Percentiles rank a stretch among this genome's conserved stretches.
Conservation (phyloP, 768 basidiomycete genomes). For the Tylopilus sp. region DNA sequence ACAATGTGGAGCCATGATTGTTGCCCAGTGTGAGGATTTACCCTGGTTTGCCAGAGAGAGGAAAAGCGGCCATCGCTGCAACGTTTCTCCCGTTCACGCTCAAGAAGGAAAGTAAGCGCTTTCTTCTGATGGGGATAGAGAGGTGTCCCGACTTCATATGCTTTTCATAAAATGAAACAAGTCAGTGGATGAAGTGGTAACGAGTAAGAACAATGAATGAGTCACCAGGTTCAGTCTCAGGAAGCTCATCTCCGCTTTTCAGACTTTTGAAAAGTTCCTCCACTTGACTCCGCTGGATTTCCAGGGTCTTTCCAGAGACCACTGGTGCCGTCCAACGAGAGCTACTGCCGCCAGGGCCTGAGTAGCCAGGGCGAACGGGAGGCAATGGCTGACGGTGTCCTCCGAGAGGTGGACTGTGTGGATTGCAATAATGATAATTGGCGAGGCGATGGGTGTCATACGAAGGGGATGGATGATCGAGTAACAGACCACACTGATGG, state of each 20-base stretch:
- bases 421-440: slow-evolving; percentile 79
- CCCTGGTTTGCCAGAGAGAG: slow-evolving; percentile 66
- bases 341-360: slow-evolving; percentile 35
- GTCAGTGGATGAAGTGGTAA: slow-evolving; percentile 12
- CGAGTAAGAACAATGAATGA: slow-evolving; percentile 20
- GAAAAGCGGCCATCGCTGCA: slow-evolving; percentile 58
- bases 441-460: slow-evolving; percentile 58
- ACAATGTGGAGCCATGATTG: slow-evolving; percentile 79
- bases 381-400: slow-evolving; percentile 47
- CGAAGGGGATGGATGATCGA: slow-evolving; percentile 76
- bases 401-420: slow-evolving; percentile 79
- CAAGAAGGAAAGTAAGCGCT: slow-evolving; percentile 91
- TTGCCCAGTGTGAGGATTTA: slow-evolving; percentile 44
- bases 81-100: slow-evolving; percentile 71
- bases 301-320: slow-evolving; percentile 72
- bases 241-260: slow-evolving; percentile 81
- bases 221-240: slow-evolving; percentile 83
- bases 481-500: slow-evolving; percentile 59
- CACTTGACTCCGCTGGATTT: slow-evolving; percentile 89
- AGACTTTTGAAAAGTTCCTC: slow-evolving; percentile 91
- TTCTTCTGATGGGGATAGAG: slow-evolving; percentile 99
- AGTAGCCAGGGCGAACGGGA: slow-evolving; percentile 40
- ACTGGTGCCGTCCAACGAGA: slow-evolving; percentile 56
- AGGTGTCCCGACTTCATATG: slow-evolving; percentile 70
- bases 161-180: slow-evolving; percentile 35